Evolutionary conservation across 1,284 basidiomycete genomes (phyloP).

Genomic region (Leccinum variabile): DNA sequence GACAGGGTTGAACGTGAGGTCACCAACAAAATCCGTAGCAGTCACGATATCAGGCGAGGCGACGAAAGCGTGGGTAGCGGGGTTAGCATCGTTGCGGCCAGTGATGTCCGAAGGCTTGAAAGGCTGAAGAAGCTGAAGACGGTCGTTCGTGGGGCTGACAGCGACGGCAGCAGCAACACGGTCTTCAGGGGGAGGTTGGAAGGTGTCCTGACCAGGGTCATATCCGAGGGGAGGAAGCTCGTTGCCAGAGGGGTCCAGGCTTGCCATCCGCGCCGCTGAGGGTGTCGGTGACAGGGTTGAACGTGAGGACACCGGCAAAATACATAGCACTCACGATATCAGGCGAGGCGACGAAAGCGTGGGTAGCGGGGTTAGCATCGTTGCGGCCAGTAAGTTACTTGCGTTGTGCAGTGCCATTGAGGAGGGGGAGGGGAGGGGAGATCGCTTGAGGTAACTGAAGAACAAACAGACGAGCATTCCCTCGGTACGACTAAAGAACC

Average conservation of each 20-base stretch:
- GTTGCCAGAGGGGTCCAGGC: conserved; percentile 79
- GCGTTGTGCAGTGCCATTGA: too few species aligned
- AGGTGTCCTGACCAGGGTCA: conserved; percentile 96
- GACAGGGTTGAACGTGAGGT: conserved; percentile 95
- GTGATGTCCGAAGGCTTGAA: background rate
- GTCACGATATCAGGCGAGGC: conserved; percentile 98
- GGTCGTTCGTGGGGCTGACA: conserved; percentile 87
- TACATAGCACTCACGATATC: conserved; percentile 98
- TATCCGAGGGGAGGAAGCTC: conserved; percentile 96
- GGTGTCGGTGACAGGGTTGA: conserved; percentile 95
- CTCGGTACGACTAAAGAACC: too few species aligned
- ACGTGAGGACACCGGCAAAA: conserved; percentile 91
- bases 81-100: too few species aligned
- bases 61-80: conserved; percentile 82
- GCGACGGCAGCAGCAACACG: conserved; percentile 84
- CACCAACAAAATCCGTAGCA: conserved; percentile 93
- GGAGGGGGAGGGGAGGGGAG: too few species aligned
- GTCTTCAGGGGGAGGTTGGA: conserved; percentile 91
- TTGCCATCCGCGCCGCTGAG: conserved; percentile 92
- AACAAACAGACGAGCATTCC: too few species aligned
- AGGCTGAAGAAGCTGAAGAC: conserved; percentile 91
- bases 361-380: conserved; percentile 31
- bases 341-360: conserved; percentile 98
- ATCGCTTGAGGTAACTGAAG: too few species aligned
- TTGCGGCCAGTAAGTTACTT: too few species aligned